Percentiles rank a stretch among this genome's conserved stretches.
phyloP scores from a whole-genome alignment of 2,329 filamentous ascomycete genomes.

The Cytospora leucostoma region DNA sequence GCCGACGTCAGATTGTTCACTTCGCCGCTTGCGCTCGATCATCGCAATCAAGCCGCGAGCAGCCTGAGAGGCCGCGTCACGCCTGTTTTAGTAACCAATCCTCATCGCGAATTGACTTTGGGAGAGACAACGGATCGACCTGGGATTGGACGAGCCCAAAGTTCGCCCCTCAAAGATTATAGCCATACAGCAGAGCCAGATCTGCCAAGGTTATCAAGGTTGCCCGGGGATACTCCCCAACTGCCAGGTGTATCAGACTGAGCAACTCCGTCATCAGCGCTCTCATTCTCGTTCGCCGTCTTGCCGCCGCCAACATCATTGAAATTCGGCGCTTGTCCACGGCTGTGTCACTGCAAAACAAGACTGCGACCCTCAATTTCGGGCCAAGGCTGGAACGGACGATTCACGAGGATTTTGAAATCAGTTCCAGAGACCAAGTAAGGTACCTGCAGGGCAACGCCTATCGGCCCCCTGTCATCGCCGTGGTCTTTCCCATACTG shows the following conservation, averaged over 20 bases:
- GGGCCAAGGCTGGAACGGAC: background rate
- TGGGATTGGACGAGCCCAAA: background rate
- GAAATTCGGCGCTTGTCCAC: background rate
- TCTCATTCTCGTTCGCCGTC: background rate
- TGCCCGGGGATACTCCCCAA: background rate
- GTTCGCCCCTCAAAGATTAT: background rate
- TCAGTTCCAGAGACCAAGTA: slow-evolving; percentile 1
- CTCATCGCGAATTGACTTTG: slow-evolving; percentile 8
- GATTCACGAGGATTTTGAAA: background rate
- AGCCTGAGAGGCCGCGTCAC: slow-evolving; percentile 25
- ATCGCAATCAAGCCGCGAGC: background rate
- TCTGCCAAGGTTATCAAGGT: background rate
- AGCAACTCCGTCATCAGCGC: background rate
- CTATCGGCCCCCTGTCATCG: background rate
- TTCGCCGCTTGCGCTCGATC: background rate
- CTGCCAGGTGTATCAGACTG: background rate
- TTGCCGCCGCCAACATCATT: background rate
- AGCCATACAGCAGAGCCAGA: background rate
- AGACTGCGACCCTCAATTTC: background rate
- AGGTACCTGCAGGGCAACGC: background rate
- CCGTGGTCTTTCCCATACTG: slow-evolving; percentile 1
- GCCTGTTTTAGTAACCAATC: slow-evolving; percentile 14
- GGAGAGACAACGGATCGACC: slow-evolving; percentile 7
- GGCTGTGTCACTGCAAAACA: background rate
- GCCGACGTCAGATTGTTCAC: background rate